Base-by-base conservation (phyloP, 768 basidiomycete genomes). In the Asterophora parasitica region DNA sequence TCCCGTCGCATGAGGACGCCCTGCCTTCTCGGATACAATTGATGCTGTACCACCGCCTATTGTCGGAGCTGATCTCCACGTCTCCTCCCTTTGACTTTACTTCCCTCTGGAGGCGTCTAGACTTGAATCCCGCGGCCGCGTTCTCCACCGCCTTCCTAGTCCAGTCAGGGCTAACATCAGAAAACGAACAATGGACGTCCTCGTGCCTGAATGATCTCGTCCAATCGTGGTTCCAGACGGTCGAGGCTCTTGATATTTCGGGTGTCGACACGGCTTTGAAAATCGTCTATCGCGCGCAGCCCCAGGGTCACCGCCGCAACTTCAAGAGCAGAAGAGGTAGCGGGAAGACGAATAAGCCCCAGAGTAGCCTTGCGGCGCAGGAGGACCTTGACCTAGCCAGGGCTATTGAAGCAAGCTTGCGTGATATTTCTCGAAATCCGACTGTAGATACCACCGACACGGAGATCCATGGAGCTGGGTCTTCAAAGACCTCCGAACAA, bases 41-140 rank as follows among this genome's bases (percentile, higher is more conserved):
- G 4, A 88, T 88, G 84, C 65, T 89, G 31, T 92, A 92, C 58
- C 75, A 78, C 55, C 78, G 79, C 13, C 76, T 92, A 43, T 70
- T 92, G 31, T 68, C 71, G 16, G 64, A 66, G 3, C 65, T 88
- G 10, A 60, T 83, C 15, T 63, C 75, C 3, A 59, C 61, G 1
- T 60, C 66, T n/a, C 54, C 56, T 4, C 70, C 71, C 1, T 77
- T 81, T 49, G 73, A 83, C 54, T 87, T 83, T 56, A 38, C 61
- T 17, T 45, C 58, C 0, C 54, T 90, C 8, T 89, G 84, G 82
- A 53, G 49, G 11, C 66, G 63, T 19, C 57, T 82, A 1, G 59
- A 64, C 1, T 53, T 84, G 11, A 53, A 81, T 46, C 67, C 78
- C 0, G 56, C 54, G 0, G 62, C 58, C 40, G 53, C 63, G 0